phyloP scores from a whole-genome alignment of 2,329 filamentous ascomycete species.

The Exophiala dermatitidis region DNA sequence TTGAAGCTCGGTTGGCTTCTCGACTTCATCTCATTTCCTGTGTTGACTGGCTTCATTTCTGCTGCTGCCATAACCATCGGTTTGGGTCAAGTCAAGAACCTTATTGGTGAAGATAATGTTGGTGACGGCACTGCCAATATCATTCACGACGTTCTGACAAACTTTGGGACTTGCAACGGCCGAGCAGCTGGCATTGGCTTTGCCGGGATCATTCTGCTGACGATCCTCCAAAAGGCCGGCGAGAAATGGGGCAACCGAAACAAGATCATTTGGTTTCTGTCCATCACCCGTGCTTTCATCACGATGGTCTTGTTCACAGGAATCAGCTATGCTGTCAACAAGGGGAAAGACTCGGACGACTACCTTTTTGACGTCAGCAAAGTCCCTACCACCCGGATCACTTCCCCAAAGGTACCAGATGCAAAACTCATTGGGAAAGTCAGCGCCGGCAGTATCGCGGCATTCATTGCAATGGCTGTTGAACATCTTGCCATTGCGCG shows the following conservation, averaged over 20 bases:
- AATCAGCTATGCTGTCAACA: constrained; percentile 58
- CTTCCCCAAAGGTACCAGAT: constrained; percentile 44
- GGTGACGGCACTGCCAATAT: constrained; percentile 49
- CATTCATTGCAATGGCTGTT: constrained; percentile 54
- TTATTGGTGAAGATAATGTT: constrained; percentile 50
- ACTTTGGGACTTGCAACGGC: constrained; percentile 51
- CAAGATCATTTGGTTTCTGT: constrained; percentile 52
- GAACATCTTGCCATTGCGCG: constrained; percentile 61
- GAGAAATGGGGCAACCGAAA: constrained; percentile 53
- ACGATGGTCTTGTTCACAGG: constrained; percentile 56
- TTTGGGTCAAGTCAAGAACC: constrained; percentile 56
- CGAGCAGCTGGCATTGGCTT: constrained; percentile 56
- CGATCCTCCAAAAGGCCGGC: constrained; percentile 51
- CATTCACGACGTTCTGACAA: constrained; percentile 52
- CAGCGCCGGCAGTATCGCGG: constrained; percentile 49
- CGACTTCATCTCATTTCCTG: constrained; percentile 59
- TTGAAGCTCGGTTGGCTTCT: constrained; percentile 59
- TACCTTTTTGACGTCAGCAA: constrained; percentile 54
- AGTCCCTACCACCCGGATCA: constrained; percentile 50
- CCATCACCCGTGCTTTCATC: constrained; percentile 55
- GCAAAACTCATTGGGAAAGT: constrained; percentile 47
- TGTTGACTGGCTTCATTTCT: constrained; percentile 59
- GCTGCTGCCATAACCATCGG: constrained; percentile 60
- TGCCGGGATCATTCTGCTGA: constrained; percentile 50
- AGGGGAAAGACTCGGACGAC: constrained; percentile 35